Evolutionary conservation across 176 grass and related monocot genomes (phyloP).

Genomic region (Musa troglodytarum): DNA sequence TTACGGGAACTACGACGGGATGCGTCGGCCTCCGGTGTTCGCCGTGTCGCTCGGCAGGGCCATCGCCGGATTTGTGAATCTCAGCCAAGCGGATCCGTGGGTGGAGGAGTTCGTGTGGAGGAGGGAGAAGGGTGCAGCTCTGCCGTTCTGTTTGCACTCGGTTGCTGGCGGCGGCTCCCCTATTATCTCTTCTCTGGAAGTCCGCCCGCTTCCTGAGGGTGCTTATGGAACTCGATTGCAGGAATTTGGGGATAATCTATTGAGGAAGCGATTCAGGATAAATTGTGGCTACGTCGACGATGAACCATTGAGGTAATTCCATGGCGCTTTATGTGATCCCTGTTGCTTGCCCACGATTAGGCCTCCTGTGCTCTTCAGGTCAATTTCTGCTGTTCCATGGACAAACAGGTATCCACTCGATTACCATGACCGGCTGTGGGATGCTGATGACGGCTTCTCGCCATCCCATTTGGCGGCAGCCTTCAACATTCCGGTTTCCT

Average conservation of each 20-base stretch:
- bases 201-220: slow-evolving; percentile 30
- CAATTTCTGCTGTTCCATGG: background rate
- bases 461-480: slow-evolving; percentile 21
- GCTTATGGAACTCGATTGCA: slow-evolving; percentile 22
- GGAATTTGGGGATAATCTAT: slow-evolving; percentile 2
- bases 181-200: slow-evolving; percentile 30
- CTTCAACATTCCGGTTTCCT: slow-evolving; percentile 9
- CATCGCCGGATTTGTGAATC: slow-evolving; percentile 22
- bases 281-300: slow-evolving; percentile 28
- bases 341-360: background rate
- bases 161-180: slow-evolving; percentile 19
- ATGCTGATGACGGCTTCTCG: slow-evolving; percentile 27
- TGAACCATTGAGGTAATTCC: slow-evolving; percentile 23
- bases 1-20: slow-evolving; percentile 30
- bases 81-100: slow-evolving; percentile 29
- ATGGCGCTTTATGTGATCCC: background rate
- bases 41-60: slow-evolving; percentile 25
- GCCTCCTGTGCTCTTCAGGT: background rate
- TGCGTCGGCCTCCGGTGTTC: slow-evolving; percentile 21
- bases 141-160: slow-evolving; percentile 29
- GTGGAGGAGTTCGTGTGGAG: slow-evolving; percentile 29
- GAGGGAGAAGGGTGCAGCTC: slow-evolving; percentile 13
- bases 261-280: slow-evolving; percentile 30
- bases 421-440: slow-evolving; percentile 31
- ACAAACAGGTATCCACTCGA: slow-evolving; percentile 26